Percentiles rank a stretch among this genome's conserved stretches.
Conservation (phyloP, 208 protist genomes). For the Tritrichomonas musculus region DNA sequence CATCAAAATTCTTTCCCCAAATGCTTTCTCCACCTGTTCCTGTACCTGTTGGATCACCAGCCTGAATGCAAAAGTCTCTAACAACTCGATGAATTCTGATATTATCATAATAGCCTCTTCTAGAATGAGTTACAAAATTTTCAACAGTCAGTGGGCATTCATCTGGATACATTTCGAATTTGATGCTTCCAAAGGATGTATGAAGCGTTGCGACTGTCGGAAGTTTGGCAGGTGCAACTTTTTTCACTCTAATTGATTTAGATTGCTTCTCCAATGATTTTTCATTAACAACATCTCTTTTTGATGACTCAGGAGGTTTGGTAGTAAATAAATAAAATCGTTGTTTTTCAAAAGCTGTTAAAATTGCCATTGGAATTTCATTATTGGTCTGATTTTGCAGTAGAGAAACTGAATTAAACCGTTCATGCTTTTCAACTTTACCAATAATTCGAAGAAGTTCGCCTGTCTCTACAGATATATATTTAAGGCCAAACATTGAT, state of each 20-base stretch:
- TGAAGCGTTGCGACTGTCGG: background rate
- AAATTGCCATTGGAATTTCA: background rate
- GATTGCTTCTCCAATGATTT: background rate
- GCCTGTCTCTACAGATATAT: background rate
- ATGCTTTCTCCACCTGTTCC: constrained; percentile 62
- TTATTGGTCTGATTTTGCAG: background rate
- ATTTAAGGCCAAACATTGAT: background rate
- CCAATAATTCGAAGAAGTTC: background rate
- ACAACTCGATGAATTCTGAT: constrained; percentile 62
- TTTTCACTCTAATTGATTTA: background rate
- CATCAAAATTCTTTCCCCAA: constrained; percentile 55
- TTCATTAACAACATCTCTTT: constrained; percentile 29
- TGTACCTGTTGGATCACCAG: constrained; percentile 61
- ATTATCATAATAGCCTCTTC: constrained; percentile 62
- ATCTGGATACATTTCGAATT: constrained; percentile 22
- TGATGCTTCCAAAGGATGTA: background rate
- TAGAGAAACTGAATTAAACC: background rate
- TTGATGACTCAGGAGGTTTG: background rate
- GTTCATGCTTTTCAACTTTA: background rate
- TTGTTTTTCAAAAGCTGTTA: background rate
- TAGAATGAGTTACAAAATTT: background rate
- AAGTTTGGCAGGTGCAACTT: background rate
- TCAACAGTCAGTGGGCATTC: constrained; percentile 30
- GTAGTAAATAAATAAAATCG: constrained; percentile 19
- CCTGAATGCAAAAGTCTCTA: constrained; percentile 66